Base-by-base conservation (phyloP, 73 alveolate species). In the Blepharisma japonicum region DNA sequence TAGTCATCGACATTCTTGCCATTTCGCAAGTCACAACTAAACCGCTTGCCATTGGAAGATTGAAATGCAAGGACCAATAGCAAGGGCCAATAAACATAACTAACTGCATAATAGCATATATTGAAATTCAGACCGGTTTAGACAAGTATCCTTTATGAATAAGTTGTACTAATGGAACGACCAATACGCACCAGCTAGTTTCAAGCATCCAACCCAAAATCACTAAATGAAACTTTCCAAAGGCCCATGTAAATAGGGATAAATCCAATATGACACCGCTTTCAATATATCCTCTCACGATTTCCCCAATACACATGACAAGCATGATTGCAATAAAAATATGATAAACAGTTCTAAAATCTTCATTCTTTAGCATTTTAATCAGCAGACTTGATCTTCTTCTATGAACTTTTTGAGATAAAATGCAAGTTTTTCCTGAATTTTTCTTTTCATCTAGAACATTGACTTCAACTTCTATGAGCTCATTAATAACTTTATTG, bases 1-100 rank as follows among this genome's bases (percentile, higher is more conserved):
- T 86, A 68, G 90, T 92, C 95, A 92, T 87, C 38, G 84, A 76
- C 83, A 85, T 72, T 79, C 98, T 72, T 4, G 94, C 92, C 89
- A 87, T 85, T 81, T 92, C 98, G 71, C 92, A 82, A 66, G 88
- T 68, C 5, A 91, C 85, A 21, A 91, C 84, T 79, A 89, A 53
- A 14, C 90, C 92, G 48, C 92, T 79, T 4, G 91, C 94, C 55
- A 90, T 82, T 39, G 89, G 87, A 48, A 80, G 85, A n/a, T 70
- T 68, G 55, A 68, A 56, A 55, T 84, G 42, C 50, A 55, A 61
- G 84, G 87, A 83, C 9, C 68, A 23, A 6, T 7, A 20, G 20
- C 82, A 45, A 14, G 88, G 83, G 38, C 79, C 66, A 18, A 51
- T 42, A 39, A 68, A 70, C 81, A 83, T 67, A 25, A 45, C 70